Conservation (phyloP, 805 yeast species). For the Nematodospora valgi region DNA sequence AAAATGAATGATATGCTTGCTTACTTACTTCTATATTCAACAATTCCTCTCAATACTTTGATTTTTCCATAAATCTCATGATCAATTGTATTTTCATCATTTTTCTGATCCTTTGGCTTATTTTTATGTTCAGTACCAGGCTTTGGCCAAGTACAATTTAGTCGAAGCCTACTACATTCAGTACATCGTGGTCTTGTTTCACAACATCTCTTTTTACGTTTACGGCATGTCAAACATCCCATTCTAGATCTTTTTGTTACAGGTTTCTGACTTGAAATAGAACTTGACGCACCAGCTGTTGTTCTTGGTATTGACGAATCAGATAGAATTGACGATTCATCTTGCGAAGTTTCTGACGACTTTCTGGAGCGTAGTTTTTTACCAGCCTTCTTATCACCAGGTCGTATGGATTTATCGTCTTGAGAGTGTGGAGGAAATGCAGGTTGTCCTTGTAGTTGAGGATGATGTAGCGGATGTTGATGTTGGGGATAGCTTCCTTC, state of each 20-base stretch:
- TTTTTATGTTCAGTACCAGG: conserved; percentile 67
- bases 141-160: conserved; percentile 69
- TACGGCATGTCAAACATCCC: conserved; percentile 79
- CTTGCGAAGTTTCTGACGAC: conserved; percentile 1
- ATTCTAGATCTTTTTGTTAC: conserved; percentile 53
- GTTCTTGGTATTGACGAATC: conserved; percentile 6
- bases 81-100: conserved; percentile 49
- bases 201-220: conserved; percentile 75
- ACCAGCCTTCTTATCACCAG: neutral
- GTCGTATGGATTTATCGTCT: neutral
- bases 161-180: conserved; percentile 63
- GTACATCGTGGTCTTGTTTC: conserved; percentile 64
- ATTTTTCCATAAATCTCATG: conserved; percentile 57
- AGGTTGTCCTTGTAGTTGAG: conserved; percentile 1
- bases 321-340: conserved; percentile 6
- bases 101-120: conserved; percentile 48
- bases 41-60: conserved; percentile 61
- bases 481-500: neutral
- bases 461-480: conserved; percentile 1
- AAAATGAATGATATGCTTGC: neutral
- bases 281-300: neutral
- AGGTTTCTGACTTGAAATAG: conserved; percentile 8
- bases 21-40: conserved; percentile 38
- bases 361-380: conserved; percentile 4
- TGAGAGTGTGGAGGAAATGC: neutral